These are phyloP conservation scores for Lichtheimia hyalospora DNA, from an alignment of 371 early-diverging fungal species.

Conservation along the genomic window DNA sequence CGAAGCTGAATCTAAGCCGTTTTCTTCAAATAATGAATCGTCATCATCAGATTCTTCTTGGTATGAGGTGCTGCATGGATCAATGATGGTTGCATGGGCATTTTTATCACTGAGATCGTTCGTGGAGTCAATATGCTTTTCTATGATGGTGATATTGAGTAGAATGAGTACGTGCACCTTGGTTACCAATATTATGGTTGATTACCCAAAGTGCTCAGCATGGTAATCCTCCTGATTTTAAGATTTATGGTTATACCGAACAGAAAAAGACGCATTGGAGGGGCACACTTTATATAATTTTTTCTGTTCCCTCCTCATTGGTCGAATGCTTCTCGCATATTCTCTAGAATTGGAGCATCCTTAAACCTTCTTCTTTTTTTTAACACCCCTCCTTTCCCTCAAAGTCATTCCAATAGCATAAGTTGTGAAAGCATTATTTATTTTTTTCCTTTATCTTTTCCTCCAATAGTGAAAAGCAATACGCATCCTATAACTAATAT, in stretches of 20 bases:
- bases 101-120: neutral
- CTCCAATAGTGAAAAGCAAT: slow-evolving; percentile 39
- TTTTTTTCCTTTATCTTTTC: slow-evolving; percentile 8
- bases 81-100: neutral
- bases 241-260: slow-evolving; percentile 8
- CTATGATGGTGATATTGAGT: neutral
- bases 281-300: too few relatives aligned
- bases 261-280: too few relatives aligned
- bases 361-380: slow-evolving; percentile 1
- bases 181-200: too few relatives aligned
- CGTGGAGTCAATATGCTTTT: neutral
- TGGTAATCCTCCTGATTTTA: neutral
- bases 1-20: neutral
- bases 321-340: neutral
- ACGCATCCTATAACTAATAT: slow-evolving; percentile 52
- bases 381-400: slow-evolving; percentile 3
- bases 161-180: neutral
- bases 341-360: neutral
- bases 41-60: slow-evolving; percentile 13
- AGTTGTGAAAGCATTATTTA: neutral
- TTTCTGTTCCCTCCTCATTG: too few relatives aligned
- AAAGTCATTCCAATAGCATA: neutral
- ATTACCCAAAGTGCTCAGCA: neutral
- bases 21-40: slow-evolving; percentile 6
- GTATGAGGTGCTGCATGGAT: neutral